Conservation (phyloP, 345 rosid species). For the Brassica incana region DNA sequence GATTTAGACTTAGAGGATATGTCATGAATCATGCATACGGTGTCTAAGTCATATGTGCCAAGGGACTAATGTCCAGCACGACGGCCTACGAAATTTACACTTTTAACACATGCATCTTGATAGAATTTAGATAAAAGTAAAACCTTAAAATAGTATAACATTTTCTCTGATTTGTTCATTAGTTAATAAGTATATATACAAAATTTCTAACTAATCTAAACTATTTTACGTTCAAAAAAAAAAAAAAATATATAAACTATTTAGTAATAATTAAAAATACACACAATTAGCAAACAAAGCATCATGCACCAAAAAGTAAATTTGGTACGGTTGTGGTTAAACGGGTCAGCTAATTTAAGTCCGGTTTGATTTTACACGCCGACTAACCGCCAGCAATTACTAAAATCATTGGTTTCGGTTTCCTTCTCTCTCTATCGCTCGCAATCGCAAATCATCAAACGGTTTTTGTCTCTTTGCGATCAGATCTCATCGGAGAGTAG, state of each 20-base stretch:
- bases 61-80: neutral
- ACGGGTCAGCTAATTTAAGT: constrained; percentile 1
- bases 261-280: no score
- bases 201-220: no score
- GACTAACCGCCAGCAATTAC: neutral
- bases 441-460: neutral
- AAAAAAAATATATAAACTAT: no score
- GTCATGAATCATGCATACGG: neutral
- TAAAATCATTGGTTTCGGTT: neutral
- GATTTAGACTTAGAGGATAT: neutral
- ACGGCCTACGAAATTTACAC: neutral
- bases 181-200: no score
- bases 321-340: constrained; percentile 15
- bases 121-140: no score
- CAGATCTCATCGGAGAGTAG: constrained; percentile 28
- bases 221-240: no score
- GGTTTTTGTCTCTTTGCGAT: constrained; percentile 15
- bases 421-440: constrained; percentile 16
- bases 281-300: no score
- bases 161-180: no score
- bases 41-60: neutral
- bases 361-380: constrained; percentile 19
- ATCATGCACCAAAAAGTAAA: neutral
- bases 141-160: no score
- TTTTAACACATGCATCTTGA: neutral